phyloP scores from a whole-genome alignment of 2,329 filamentous ascomycete genomes.

The Pseudocercospora eumusae region DNA sequence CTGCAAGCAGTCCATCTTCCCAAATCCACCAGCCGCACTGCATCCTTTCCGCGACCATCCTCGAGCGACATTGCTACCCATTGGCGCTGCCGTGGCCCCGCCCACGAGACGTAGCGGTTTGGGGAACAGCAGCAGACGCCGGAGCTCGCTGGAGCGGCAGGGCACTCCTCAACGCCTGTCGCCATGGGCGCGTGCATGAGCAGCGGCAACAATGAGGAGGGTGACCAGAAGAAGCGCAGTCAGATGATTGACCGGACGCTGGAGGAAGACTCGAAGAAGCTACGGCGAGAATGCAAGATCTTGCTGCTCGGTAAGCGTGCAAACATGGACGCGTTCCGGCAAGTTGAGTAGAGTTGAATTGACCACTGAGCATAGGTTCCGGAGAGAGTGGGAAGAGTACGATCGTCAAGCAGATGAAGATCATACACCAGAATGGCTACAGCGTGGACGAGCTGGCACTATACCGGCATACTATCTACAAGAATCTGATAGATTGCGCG shows the following conservation, averaged over 20 bases:
- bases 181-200: slow-evolving; percentile 94
- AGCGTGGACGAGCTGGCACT: slow-evolving; percentile 89
- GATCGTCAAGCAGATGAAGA: slow-evolving; percentile 99
- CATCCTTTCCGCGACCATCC: slow-evolving; percentile 5
- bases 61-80: slow-evolving; percentile 10
- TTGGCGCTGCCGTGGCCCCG: slow-evolving; percentile 23
- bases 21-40: slow-evolving; percentile 8
- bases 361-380: slow-evolving; percentile 63
- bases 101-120: slow-evolving; percentile 28
- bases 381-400: slow-evolving; percentile 99
- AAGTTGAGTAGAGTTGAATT: slow-evolving; percentile 11
- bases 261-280: slow-evolving; percentile 88
- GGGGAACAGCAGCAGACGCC: slow-evolving; percentile 24
- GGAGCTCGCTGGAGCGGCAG: slow-evolving; percentile 35
- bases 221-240: slow-evolving; percentile 91
- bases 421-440: slow-evolving; percentile 98
- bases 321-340: not conserved
- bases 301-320: slow-evolving; percentile 75
- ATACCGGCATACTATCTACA: slow-evolving; percentile 95
- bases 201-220: slow-evolving; percentile 78
- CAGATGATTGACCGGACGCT: slow-evolving; percentile 92
- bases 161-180: slow-evolving; percentile 26
- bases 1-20: slow-evolving; percentile 21
- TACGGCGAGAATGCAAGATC: slow-evolving; percentile 99
- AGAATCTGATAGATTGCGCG: slow-evolving; percentile 95